Percentiles rank a stretch among this genome's conserved stretches.
phyloP scores from a whole-genome alignment of 805 yeast species.

The Wickerhamiella brachini region DNA sequence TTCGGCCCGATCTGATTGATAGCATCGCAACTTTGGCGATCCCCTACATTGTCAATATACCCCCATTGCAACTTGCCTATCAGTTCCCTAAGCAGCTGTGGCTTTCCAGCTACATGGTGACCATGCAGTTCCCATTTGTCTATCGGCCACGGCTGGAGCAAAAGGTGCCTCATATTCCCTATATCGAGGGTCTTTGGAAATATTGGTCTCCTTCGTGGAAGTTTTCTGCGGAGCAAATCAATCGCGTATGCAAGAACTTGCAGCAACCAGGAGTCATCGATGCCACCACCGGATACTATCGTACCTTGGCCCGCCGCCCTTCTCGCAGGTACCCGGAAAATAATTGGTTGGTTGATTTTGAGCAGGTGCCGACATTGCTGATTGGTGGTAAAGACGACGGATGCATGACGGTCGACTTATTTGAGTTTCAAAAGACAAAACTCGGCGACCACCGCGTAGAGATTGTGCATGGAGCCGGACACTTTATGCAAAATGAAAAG shows the following conservation, averaged over 20 bases:
- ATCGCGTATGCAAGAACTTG: slow-evolving; percentile 11
- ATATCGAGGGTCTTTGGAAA: slow-evolving; percentile 15
- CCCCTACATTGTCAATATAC: slow-evolving; percentile 14
- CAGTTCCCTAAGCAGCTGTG: slow-evolving; percentile 16
- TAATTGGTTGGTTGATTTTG: slow-evolving; percentile 11
- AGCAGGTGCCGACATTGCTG: slow-evolving; percentile 10
- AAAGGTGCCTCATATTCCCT: slow-evolving; percentile 6
- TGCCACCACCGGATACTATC: slow-evolving; percentile 19
- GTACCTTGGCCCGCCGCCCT: slow-evolving; percentile 4
- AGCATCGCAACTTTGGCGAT: slow-evolving; percentile 16
- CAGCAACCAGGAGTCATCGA: slow-evolving; percentile 16
- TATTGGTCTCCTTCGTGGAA: slow-evolving; percentile 19
- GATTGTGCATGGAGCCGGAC: slow-evolving; percentile 16
- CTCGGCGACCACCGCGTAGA: slow-evolving; percentile 9
- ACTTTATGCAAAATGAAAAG: slow-evolving; percentile 20
- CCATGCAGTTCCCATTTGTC: slow-evolving; percentile 17
- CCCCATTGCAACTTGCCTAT: slow-evolving; percentile 1
- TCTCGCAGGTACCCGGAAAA: neutral
- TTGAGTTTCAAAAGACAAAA: slow-evolving; percentile 6
- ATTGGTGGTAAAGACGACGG: slow-evolving; percentile 18
- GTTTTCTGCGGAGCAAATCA: slow-evolving; percentile 10
- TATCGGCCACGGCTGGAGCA: slow-evolving; percentile 11
- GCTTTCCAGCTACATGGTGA: slow-evolving; percentile 18
- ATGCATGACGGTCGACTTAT: slow-evolving; percentile 14
- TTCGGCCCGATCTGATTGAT: slow-evolving; percentile 13